Evolutionary conservation across 2,329 filamentous ascomycete genomes (phyloP).

Genomic region (Chlorencoelia australis): DNA sequence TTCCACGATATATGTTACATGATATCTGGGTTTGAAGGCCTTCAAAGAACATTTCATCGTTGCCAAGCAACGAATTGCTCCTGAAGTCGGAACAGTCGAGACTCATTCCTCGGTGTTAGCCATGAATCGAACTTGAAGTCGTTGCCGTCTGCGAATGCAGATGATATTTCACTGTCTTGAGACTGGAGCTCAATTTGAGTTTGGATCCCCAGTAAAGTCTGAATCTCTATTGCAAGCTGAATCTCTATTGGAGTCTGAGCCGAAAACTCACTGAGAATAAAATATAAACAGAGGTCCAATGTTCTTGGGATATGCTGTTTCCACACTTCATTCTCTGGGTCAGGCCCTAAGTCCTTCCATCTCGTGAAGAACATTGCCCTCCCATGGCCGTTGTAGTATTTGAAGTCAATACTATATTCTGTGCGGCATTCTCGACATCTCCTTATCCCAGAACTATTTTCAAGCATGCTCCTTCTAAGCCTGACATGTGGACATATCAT

Average conservation of each 20-base stretch:
- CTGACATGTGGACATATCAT: slow-evolving; percentile 3
- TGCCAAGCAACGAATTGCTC: slow-evolving; percentile 2
- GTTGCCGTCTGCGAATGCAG: slow-evolving; percentile 6
- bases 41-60: slow-evolving; percentile 3
- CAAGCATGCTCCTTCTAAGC: slow-evolving; percentile 1
- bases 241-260: too few relatives aligned
- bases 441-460: slow-evolving; percentile 2
- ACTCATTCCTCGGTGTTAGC: slow-evolving; percentile 5
- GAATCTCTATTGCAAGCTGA: not conserved
- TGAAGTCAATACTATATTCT: slow-evolving; percentile 10
- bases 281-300: not conserved
- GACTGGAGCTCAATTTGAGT: not conserved
- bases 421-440: slow-evolving; percentile 6
- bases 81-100: slow-evolving; percentile 3
- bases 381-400: slow-evolving; percentile 4
- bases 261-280: not conserved
- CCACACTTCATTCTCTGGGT: slow-evolving; percentile 8
- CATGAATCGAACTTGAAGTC: slow-evolving; percentile 8
- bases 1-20: slow-evolving; percentile 3
- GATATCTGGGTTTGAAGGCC: slow-evolving; percentile 1
- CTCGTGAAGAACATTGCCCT: slow-evolving; percentile 9
- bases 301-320: slow-evolving; percentile 5
- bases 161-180: slow-evolving; percentile 1
- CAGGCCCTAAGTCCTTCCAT: slow-evolving; percentile 12
- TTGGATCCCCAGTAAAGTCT: not conserved